Evolutionary conservation across 2,329 filamentous ascomycete genomes (phyloP).

Genomic region (Phaeoacremonium minimum): DNA sequence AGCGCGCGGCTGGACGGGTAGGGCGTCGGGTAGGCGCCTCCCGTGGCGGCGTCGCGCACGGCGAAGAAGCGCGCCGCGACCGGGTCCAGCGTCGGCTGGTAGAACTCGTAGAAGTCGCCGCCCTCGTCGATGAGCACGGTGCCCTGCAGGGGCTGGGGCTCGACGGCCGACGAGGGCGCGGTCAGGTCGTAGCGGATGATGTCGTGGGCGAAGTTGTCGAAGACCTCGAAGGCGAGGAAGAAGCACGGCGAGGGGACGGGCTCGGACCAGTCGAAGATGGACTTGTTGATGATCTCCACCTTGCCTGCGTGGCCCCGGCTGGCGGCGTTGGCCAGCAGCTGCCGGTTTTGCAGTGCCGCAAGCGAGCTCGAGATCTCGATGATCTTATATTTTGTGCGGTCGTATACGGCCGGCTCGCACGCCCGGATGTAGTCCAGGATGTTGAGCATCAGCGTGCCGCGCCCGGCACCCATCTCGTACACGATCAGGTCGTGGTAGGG

Average conservation of each 20-base stretch:
- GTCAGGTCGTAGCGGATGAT: constrained; percentile 81
- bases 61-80: constrained; percentile 77
- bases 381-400: constrained; percentile 87
- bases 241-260: constrained; percentile 92
- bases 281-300: constrained; percentile 91
- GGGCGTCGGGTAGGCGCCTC: constrained; percentile 59
- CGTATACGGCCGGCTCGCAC: constrained; percentile 86
- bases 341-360: constrained; percentile 70
- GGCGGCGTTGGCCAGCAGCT: constrained; percentile 62
- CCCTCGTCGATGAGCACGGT: constrained; percentile 78
- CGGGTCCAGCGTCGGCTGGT: constrained; percentile 73
- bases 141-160: constrained; percentile 82
- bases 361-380: constrained; percentile 90
- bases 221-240: constrained; percentile 96
- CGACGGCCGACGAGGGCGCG: constrained; percentile 49
- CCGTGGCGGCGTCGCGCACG: constrained; percentile 74
- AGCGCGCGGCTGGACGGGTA: constrained; percentile 49
- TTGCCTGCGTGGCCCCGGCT: constrained; percentile 74
- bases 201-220: constrained; percentile 98
- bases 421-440: constrained; percentile 94
- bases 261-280: constrained; percentile 88
- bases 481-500: constrained; percentile 96
- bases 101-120: constrained; percentile 95
- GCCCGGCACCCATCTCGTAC: constrained; percentile 97
- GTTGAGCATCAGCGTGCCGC: constrained; percentile 97